Conservation (phyloP, 495 filamentous ascomycete species). For the Neurospora sp. region DNA sequence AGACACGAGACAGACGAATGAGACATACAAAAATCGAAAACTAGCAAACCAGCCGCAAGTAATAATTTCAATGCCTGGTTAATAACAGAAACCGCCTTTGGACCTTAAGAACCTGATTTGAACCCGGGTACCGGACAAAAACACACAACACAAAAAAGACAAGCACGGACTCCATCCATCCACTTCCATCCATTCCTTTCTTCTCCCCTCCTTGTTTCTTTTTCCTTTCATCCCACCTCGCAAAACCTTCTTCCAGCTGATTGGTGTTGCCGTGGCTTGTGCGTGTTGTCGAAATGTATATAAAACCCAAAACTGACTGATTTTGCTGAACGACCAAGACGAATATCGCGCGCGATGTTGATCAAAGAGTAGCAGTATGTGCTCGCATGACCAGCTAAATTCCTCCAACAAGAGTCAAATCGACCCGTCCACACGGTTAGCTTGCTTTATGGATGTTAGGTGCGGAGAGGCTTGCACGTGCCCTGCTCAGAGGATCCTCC, state of each 20-base stretch:
- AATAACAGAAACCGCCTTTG: neutral
- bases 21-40: slow-evolving; percentile 2
- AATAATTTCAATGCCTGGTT: neutral
- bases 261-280: neutral
- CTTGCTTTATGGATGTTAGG: slow-evolving; percentile 22
- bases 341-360: neutral
- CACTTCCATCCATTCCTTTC: neutral
- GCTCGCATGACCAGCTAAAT: slow-evolving; percentile 30
- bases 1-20: neutral
- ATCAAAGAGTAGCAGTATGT: neutral
- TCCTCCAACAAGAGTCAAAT: slow-evolving; percentile 32
- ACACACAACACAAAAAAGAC: neutral
- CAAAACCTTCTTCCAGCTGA: neutral
- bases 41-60: neutral
- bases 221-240: neutral
- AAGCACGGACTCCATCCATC: neutral
- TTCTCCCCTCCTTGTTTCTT: neutral
- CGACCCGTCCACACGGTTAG: slow-evolving; percentile 13
- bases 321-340: neutral
- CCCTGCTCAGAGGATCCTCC: slow-evolving; percentile 62
- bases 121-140: neutral
- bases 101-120: neutral
- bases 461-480: slow-evolving; percentile 44
- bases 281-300: neutral
- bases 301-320: neutral